These are phyloP conservation scores for Amanita rimosa DNA, from an alignment of 768 basidiomycete species.

Conservation along the genomic window DNA sequence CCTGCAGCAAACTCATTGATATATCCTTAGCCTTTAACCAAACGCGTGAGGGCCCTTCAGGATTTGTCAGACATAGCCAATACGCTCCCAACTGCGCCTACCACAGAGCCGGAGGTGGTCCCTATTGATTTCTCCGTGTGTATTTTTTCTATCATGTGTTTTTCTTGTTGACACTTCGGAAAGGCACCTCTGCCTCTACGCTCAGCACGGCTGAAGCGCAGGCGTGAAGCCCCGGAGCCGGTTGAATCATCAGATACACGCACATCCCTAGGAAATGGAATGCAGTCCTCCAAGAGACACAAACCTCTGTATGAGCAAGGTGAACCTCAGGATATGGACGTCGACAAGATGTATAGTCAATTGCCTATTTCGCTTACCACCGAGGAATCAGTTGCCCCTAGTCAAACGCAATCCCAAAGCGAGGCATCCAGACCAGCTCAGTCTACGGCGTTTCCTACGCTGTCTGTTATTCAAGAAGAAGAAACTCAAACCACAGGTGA, in stretches of 20 bases:
- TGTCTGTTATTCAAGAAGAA: slow-evolving; percentile 30
- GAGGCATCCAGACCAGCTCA: slow-evolving; percentile 14
- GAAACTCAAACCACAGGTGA: slow-evolving; percentile 20
- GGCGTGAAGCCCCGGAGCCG: slow-evolving; percentile 22
- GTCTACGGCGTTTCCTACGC: slow-evolving; percentile 8
- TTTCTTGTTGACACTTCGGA: background rate
- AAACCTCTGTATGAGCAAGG: slow-evolving; percentile 56
- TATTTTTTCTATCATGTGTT: background rate
- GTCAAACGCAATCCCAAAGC: slow-evolving; percentile 26
- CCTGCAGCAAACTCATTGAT: background rate
- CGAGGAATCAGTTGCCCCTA: slow-evolving; percentile 4
- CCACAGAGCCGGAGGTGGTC: slow-evolving; percentile 11
- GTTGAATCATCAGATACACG: slow-evolving; percentile 7
- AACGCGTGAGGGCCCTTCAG: slow-evolving; percentile 31
- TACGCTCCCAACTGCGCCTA: slow-evolving; percentile 11
- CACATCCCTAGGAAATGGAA: slow-evolving; percentile 16
- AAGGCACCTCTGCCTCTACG: slow-evolving; percentile 32
- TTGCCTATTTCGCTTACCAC: background rate
- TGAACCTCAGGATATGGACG: slow-evolving; percentile 22
- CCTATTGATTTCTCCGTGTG: slow-evolving; percentile 14
- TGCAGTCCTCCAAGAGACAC: slow-evolving; percentile 60
- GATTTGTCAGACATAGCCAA: slow-evolving; percentile 30
- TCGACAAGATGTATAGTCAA: slow-evolving; percentile 16
- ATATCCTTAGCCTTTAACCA: slow-evolving; percentile 26
- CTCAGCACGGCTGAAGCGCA: slow-evolving; percentile 40